Evolutionary conservation across 2,329 filamentous ascomycete genomes (phyloP), one percentile per base, ranked within the genome.

Genomic region (Cryphonectria parasitica): DNA sequence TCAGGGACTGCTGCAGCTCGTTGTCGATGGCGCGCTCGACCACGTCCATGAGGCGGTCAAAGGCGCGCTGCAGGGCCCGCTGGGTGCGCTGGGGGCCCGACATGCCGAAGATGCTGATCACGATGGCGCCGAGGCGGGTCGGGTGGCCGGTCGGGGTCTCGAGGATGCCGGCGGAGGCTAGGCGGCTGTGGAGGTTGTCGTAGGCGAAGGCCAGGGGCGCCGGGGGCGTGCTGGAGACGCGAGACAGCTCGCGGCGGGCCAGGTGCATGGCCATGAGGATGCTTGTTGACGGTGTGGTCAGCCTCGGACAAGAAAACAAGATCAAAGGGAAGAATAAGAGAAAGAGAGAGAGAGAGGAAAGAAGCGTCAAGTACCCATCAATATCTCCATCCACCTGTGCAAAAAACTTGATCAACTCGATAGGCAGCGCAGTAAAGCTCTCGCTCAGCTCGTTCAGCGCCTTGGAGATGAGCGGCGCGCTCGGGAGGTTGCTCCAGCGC

Each of bases 231-330:
- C 85, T 84, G 72, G 89, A 88, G 69, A 96, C 83, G 62, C 90
- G 90, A 72, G 90, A 86, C 19, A 98, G 88, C 79, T 98, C 94
- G 74, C 94, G 90, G 77, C 92, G 92, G 19, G 94, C 93, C 95
- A 95, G 98, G 78, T 97, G 94, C 94, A 98, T 98, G 66, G 97
- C 94, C 72, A 96, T 91, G 49, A 98, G 86, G 75, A 98, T 97
- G 72, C 92, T 91, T 49, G 17, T n/a, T 19, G 45, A 17, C 8
- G 8, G 36, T 5, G 17, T 17, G 49, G 39, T 70, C 22, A 64
- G 56, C 31, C 5, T 1, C 17, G 39, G 25, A 3, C 15, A 15
- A 36, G 7, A 63, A 63, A 31, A 25, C 66, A 63, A 45, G n/a
- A 22, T 5, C 7, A 65, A 31, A 17, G 34, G 2, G 64, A 36